Evolutionary conservation across 2,329 filamentous ascomycete genomes (phyloP).

Genomic region (Aspergillus pseudonomiae): DNA sequence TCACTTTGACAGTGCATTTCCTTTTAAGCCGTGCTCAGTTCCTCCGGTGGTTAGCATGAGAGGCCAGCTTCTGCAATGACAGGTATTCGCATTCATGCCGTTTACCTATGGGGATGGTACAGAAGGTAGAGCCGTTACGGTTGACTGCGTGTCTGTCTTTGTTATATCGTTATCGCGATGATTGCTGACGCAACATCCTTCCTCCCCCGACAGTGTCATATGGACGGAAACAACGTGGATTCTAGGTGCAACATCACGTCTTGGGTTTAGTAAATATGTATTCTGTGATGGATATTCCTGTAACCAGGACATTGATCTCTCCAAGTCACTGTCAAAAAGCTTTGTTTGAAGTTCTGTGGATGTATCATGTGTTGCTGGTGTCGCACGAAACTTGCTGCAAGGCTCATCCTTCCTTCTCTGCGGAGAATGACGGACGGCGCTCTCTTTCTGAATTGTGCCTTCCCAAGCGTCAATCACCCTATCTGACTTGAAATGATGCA

Average conservation of each 20-base stretch:
- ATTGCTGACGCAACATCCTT: conserved; percentile 6
- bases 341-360: conserved; percentile 12
- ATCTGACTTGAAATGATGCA: conserved; percentile 38
- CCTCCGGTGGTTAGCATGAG: not conserved
- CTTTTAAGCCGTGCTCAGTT: not conserved
- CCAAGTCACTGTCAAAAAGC: conserved; percentile 20
- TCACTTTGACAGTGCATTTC: not conserved
- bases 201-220: conserved; percentile 27
- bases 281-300: conserved; percentile 30
- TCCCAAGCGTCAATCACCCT: conserved; percentile 39
- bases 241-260: conserved; percentile 30
- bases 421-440: conserved; percentile 12
- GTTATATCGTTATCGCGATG: conserved; percentile 5
- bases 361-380: conserved; percentile 21
- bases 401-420: conserved; percentile 29
- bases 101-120: conserved; percentile 17
- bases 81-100: not conserved
- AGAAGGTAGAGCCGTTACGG: conserved; percentile 34
- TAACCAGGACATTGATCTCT: conserved; percentile 35
- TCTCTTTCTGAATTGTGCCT: conserved; percentile 26
- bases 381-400: conserved; percentile 36
- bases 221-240: conserved; percentile 36
- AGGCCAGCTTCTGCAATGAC: not conserved
- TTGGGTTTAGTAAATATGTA: conserved; percentile 35
- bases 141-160: conserved; percentile 21